Percentiles rank a stretch among this genome's conserved stretches.
phyloP scores from a whole-genome alignment of 1,284 basidiomycete genomes.

The Taiwanofungus camphoratus region DNA sequence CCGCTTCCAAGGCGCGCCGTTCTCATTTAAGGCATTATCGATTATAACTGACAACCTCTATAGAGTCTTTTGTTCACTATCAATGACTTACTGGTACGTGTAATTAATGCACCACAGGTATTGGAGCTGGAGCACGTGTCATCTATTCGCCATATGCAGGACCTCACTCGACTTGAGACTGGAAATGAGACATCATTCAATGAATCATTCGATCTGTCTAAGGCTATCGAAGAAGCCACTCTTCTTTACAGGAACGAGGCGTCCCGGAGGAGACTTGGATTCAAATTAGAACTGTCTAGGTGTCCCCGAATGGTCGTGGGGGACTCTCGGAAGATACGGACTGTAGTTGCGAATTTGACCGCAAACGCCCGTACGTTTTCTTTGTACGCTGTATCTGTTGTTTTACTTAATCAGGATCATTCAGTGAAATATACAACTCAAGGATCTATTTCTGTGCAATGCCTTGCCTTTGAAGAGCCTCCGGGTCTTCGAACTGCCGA shows the following conservation, averaged over 20 bases:
- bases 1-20: conserved; percentile 65
- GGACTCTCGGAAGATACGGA: conserved; percentile 71
- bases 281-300: conserved; percentile 50
- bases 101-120: neutral
- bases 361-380: conserved; percentile 67
- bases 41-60: conserved; percentile 4
- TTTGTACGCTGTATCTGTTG: neutral
- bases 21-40: neutral
- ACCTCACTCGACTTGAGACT: conserved; percentile 78
- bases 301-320: conserved; percentile 63
- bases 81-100: conserved; percentile 70
- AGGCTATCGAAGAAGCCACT: conserved; percentile 67
- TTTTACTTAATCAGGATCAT: conserved; percentile 5
- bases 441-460: conserved; percentile 65
- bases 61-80: conserved; percentile 76
- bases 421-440: conserved; percentile 71
- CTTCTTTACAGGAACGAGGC: conserved; percentile 67
- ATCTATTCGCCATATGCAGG: conserved; percentile 33
- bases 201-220: conserved; percentile 74
- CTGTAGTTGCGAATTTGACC: conserved; percentile 79
- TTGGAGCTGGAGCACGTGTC: conserved; percentile 10
- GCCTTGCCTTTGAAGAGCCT: conserved; percentile 49
- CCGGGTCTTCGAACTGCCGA: conserved; percentile 40
- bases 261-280: conserved; percentile 57
- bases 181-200: conserved; percentile 78